Evolutionary conservation across 495 filamentous ascomycete genomes (phyloP), one percentile per base, ranked within the genome.

Genomic region (Neurospora intermedia): DNA sequence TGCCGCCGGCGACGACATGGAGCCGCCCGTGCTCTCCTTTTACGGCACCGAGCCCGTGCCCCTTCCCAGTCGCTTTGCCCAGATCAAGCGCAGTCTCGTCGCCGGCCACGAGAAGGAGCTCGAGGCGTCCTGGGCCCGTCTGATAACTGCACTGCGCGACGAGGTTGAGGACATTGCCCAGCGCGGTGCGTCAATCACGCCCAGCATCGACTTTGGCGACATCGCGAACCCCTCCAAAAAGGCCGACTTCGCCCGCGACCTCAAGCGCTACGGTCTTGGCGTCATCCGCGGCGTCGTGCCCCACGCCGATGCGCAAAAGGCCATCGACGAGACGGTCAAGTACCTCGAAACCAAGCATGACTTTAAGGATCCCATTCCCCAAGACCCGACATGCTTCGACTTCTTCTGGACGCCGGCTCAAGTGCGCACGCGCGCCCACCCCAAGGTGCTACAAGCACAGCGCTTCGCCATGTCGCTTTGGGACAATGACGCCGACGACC

Each of bases 341-440:
- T 93, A 93, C 75, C 85, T 92, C 43, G 83, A 87, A 69, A 85
- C 88, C 54, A 91, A 85, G 77, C 81, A 83, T 76, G 81, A 83
- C 74, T 83, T 86, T 74, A 84, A 86, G 73, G 81, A 88, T 79
- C 87, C 80, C 69, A 79, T 84, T 72, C 80, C 86, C 69, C 75
- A 85, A 75, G 77, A 84, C 77, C 94, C 94, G 0, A 91, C 93
- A 35, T 95, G 96, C 16, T 97, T 92, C 81, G 94, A 97, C 82
- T 88, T 97, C 46, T 97, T 97, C 85, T 97, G 94, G 94, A 91
- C 92, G 2, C 92, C 91, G 9, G 86, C 91, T 3, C 94, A 97
- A 81, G 86, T 93, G 48, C 87, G 89, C 74, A 93, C 94, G 39
- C 89, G 94, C 48, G 88, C 90, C 0, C 91, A 97, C 77, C 88